phyloP scores from a whole-genome alignment of 768 basidiomycete species.

The Tylopilus plumbeoviolaceoides region DNA sequence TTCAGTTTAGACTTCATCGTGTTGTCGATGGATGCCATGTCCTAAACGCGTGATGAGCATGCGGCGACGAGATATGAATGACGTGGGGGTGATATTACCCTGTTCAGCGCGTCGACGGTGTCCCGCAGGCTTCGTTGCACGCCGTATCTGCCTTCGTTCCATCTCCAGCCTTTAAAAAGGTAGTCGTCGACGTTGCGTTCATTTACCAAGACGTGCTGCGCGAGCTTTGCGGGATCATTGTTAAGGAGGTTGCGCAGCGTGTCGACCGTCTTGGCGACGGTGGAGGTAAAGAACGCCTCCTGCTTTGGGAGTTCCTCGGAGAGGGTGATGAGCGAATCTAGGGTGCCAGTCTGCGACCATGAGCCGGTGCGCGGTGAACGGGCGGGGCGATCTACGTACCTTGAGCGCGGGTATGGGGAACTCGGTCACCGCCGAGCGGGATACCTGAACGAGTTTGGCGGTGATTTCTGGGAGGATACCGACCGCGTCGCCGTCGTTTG shows the following conservation, averaged over 20 bases:
- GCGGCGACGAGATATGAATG: constrained; percentile 19
- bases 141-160: constrained; percentile 92
- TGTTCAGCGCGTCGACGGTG: constrained; percentile 78
- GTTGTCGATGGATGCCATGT: constrained; percentile 92
- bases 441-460: constrained; percentile 57
- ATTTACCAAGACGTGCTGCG: constrained; percentile 75
- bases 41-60: constrained; percentile 41
- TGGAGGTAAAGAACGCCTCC: constrained; percentile 80
- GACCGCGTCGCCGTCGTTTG: constrained; percentile 82
- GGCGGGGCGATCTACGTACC: constrained; percentile 42
- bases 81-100: constrained; percentile 46
- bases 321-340: constrained; percentile 81
- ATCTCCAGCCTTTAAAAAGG: constrained; percentile 77
- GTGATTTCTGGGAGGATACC: constrained; percentile 62
- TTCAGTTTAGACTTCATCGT: constrained; percentile 89
- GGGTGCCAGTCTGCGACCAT: constrained; percentile 77
- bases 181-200: constrained; percentile 78
- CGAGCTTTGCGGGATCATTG: constrained; percentile 74
- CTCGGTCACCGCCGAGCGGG: constrained; percentile 57
- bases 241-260: constrained; percentile 87
- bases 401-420: constrained; percentile 86
- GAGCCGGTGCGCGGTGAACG: constrained; percentile 1
- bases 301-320: constrained; percentile 94
- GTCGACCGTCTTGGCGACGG: constrained; percentile 91
- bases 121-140: constrained; percentile 78